A percentile compares a stretch with the other conserved stretches of the same genome.
phyloP scores from a whole-genome alignment of 495 filamentous ascomycete genomes.

The Xylaria curta region DNA sequence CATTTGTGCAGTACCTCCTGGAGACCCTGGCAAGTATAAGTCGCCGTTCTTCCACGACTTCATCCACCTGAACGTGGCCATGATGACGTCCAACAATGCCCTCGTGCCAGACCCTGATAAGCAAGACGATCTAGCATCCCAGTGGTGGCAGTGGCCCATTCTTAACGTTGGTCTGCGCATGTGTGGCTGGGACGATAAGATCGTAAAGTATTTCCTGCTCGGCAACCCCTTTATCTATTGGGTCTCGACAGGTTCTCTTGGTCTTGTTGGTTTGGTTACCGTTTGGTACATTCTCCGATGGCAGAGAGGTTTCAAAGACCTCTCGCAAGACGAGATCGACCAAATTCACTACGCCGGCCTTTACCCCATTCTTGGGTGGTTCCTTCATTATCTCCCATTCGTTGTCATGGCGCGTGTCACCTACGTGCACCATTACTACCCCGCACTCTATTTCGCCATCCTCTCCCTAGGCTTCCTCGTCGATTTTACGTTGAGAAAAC shows the following conservation, averaged over 20 bases:
- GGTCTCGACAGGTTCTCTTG: conserved; percentile 83
- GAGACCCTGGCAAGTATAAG: conserved; percentile 91
- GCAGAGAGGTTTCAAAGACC: conserved; percentile 92
- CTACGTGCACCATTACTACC: conserved; percentile 99
- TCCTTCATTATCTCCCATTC: conserved; percentile 95
- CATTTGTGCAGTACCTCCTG: conserved; percentile 74
- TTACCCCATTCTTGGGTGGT: conserved; percentile 92
- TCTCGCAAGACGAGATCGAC: conserved; percentile 79
- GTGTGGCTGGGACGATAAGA: conserved; percentile 97
- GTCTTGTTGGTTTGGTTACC: conserved; percentile 71
- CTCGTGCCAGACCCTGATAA: conserved; percentile 98
- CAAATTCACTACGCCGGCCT: conserved; percentile 92
- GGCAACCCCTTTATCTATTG: conserved; percentile 97
- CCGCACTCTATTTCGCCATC: conserved; percentile 97
- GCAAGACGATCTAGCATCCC: conserved; percentile 95
- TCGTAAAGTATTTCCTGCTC: conserved; percentile 97
- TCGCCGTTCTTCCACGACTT: conserved; percentile 97
- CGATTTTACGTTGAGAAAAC: conserved; percentile 77
- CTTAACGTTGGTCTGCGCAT: conserved; percentile 94
- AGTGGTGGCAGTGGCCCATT: conserved; percentile 99
- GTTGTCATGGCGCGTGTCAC: conserved; percentile 97
- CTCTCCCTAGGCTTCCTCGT: conserved; percentile 85
- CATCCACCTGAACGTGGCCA: conserved; percentile 96
- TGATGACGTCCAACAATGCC: conserved; percentile 99
- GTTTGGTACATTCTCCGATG: conserved; percentile 90